Evolutionary conservation across 2,329 filamentous ascomycete genomes (phyloP).

Genomic region (Fusarium miscanthi): DNA sequence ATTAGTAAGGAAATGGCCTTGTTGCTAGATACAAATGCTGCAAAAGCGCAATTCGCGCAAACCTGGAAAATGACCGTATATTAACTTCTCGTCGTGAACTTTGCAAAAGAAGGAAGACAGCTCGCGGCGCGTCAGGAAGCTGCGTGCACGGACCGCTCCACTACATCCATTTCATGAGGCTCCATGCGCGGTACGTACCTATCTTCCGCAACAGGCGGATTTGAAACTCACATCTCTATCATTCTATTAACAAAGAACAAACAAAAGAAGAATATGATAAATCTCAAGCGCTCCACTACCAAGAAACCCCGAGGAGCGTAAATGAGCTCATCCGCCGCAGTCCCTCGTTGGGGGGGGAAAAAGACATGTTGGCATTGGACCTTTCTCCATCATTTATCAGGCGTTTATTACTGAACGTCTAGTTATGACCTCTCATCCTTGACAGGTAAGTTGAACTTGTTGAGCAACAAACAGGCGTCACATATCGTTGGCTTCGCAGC

Average conservation of each 20-base stretch:
- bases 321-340: not conserved
- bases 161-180: constrained; percentile 5
- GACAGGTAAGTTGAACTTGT: not conserved
- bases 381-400: not conserved
- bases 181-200: constrained; percentile 7
- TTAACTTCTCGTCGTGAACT: constrained; percentile 29
- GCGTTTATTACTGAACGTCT: not conserved
- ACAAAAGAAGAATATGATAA: not conserved
- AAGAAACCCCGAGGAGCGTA: not conserved
- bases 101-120: constrained; percentile 27
- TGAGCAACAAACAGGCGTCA: constrained; percentile 8
- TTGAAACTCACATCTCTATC: not conserved
- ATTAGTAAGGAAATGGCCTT: not conserved
- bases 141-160: constrained; percentile 31
- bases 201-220: not conserved
- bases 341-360: too few relatives aligned
- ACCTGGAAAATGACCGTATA: constrained; percentile 11
- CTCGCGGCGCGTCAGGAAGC: constrained; percentile 42
- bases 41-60: constrained; percentile 33
- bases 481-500: not conserved
- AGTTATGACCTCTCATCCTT: not conserved
- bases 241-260: not conserved
- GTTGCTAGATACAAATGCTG: constrained; percentile 7
- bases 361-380: not conserved
- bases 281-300: not conserved